Evolutionary conservation across 169 alveolate genomes (phyloP), one percentile per base, ranked within the genome.

Genomic region (Miamiensis avidus): DNA sequence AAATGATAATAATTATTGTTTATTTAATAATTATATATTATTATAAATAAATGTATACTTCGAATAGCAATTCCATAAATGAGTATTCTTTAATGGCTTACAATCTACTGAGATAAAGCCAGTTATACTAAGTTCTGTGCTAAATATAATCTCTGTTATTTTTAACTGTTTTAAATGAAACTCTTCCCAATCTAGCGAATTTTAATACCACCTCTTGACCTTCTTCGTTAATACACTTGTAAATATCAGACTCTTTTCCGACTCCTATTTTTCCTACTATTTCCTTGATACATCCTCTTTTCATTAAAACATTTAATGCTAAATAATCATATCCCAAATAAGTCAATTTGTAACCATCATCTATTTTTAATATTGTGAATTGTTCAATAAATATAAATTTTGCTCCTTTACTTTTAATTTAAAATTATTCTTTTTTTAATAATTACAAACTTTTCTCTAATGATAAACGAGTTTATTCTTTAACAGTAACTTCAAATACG

Each of bases 231-330:
- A 93, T 95, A 82, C 99, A 98, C 29, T 98, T 91, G 89, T 99
- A 99, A 30, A 99, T 99, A 85, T 99, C 99, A 75, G 99, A 96
- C 95, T 99, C 99, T 91, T 99, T 99, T 49, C 99, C 99, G 30
- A 98, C 99, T 75, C 99, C 99, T 64, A 98, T 94, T 84, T 99
- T 96, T 73, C 95, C 91, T 20, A 99, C 99, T 0, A 98, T 98
- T 65, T 97, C 95, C 27, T 91, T 94, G 82, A 98, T 93, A 32
- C 93, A 93, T 74, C 99, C 99, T 86, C 99, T 95, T 87, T 98
- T 97, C 89, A 94, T 91, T 75, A 98, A 93, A 4, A 81, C 84
- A 82, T 99, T 93, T 84, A 99, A 92, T 29, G 99, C 99, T 75
- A 99, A 95, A 91, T 95, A 98, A 89, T 99, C 99, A 88, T 98